Evolutionary conservation across 164 flowering plant genomes (phyloP), one percentile per base, ranked within the genome.

Genomic region (Aristolochia contorta): DNA sequence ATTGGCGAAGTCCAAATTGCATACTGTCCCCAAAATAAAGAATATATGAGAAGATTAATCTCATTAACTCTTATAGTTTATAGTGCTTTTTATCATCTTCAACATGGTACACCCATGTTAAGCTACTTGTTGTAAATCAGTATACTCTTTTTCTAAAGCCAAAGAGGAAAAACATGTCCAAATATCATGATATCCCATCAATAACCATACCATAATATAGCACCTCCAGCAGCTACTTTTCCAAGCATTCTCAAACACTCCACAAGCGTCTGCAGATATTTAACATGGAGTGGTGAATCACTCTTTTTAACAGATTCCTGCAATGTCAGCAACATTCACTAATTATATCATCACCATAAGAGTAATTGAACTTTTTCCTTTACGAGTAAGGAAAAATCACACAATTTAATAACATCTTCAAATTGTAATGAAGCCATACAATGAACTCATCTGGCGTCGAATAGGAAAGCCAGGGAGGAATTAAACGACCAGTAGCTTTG

Each of bases 171-270:
- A 50, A n/a, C 54, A 50, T n/a, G 54, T n/a, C 23, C 54, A 50
- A 22, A 22, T 2, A 53, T 10, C 27, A 22, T 12, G 55, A 53
- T 23, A 53, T 22, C 22, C 27, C 22, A 53, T n/a, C 15, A 53
- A n/a, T 5, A 53, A 49, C 53, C 80, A 69, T 82, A 94, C 99
- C 96, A 82, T 77, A 94, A 82, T 2, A 91, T 84, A 67, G 95
- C 97, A 74, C 99, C 99, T 59, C 93, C 97, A 72, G 96, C 95
- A 58, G 97, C 96, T 79, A 94, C 91, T 77, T 94, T 94, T 18
- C 93, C 93, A 68, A 94, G 96, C 88, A 81, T 84, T 79, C 80
- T 80, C 33, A 94, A 87, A 69, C 99, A 91, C 69, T 94, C 97
- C 49, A 94, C 96, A 92, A 91, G 75, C 52, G 99, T 94, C 59